Evolutionary conservation across 1,284 basidiomycete genomes (phyloP).

Genomic region (Cerrena zonata): DNA sequence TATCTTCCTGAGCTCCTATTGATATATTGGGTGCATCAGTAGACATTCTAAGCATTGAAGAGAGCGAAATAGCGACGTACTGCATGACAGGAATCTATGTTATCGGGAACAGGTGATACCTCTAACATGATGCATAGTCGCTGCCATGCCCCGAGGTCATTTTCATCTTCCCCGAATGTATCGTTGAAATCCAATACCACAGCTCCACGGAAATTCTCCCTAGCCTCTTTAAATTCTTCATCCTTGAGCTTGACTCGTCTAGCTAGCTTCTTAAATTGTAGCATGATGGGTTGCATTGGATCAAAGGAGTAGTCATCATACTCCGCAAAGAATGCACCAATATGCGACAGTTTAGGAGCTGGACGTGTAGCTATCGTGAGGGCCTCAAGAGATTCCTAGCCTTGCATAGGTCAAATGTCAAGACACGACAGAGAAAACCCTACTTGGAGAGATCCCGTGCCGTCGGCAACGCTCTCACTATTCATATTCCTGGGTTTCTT

Average conservation of each 20-base stretch:
- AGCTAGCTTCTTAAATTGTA: slow-evolving; percentile 22
- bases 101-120: slow-evolving; percentile 13
- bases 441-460: too few relatives aligned
- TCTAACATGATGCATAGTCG: slow-evolving; percentile 22
- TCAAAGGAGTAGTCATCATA: slow-evolving; percentile 21
- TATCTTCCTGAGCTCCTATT: neutral
- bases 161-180: slow-evolving; percentile 31
- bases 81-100: slow-evolving; percentile 10
- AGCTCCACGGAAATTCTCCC: slow-evolving; percentile 16
- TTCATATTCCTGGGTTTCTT: too few relatives aligned
- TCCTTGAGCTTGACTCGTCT: slow-evolving; percentile 10
- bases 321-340: slow-evolving; percentile 19
- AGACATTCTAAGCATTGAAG: neutral
- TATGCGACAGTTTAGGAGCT: neutral
- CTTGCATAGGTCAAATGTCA: too few relatives aligned
- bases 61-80: neutral
- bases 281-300: slow-evolving; percentile 13
- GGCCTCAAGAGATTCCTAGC: too few relatives aligned
- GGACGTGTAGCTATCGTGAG: neutral
- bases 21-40: neutral
- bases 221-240: neutral
- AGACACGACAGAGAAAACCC: too few relatives aligned
- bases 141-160: slow-evolving; percentile 30
- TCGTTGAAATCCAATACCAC: slow-evolving; percentile 32
- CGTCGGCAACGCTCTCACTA: too few relatives aligned